Conservation (phyloP, 495 filamentous ascomycete genomes). For the Aspergillus avenaceus region DNA sequence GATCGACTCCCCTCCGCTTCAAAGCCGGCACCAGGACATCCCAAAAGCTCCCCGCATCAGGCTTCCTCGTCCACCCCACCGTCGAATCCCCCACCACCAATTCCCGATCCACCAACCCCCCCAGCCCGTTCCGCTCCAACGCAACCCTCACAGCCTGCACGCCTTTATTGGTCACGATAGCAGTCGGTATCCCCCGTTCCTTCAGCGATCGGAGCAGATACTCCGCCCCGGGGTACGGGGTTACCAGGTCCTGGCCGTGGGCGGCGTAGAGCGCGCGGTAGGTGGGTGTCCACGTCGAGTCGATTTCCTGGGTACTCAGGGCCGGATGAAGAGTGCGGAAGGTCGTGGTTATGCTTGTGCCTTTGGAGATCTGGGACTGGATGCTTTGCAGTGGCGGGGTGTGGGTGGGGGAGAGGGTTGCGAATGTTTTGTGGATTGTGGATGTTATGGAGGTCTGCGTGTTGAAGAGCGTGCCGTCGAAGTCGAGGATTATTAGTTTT, state of each 20-base stretch:
- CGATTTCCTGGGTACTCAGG: conserved; percentile 1
- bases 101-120: conserved; percentile 11
- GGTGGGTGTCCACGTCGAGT: conserved; percentile 15
- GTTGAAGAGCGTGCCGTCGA: conserved; percentile 28
- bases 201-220: conserved; percentile 13
- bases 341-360: conserved; percentile 14
- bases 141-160: conserved; percentile 20
- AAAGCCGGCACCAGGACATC: conserved; percentile 20
- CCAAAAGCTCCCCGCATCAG: conserved; percentile 20
- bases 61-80: conserved; percentile 19
- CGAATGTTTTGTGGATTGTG: conserved; percentile 19
- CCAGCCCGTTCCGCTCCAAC: conserved; percentile 13
- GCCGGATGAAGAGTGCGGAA: conserved; percentile 17
- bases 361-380: conserved; percentile 19
- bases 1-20: neutral
- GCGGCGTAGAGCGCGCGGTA: conserved; percentile 24
- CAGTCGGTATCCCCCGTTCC: conserved; percentile 12
- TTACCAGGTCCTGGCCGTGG: conserved; percentile 21
- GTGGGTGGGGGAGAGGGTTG: conserved; percentile 18
- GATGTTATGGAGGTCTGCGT: conserved; percentile 18
- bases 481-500: conserved; percentile 23
- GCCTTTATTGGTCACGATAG: conserved; percentile 28
- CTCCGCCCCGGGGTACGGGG: conserved; percentile 19
- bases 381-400: conserved; percentile 10
- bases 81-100: conserved; percentile 25